A percentile compares a stretch with the other conserved stretches of the same genome.
phyloP scores from a whole-genome alignment of 139 green algal genomes.

The Chloropicon primus region DNA sequence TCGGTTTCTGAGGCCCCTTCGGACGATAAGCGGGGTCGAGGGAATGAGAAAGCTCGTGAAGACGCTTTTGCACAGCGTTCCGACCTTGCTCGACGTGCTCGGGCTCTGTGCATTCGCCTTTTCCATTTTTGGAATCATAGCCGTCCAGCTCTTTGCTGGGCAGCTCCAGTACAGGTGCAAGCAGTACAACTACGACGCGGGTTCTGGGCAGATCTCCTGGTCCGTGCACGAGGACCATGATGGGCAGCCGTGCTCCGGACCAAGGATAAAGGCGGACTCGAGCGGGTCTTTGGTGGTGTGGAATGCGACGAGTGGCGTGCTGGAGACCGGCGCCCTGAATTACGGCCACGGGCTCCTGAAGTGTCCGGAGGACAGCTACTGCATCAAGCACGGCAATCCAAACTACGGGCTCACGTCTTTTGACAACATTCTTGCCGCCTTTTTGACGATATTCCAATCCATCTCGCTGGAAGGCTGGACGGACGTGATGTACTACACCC shows the following conservation, averaged over 20 bases:
- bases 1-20: slow-evolving; percentile 51
- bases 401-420: slow-evolving; percentile 43
- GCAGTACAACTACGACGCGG: slow-evolving; percentile 29
- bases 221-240: slow-evolving; percentile 5
- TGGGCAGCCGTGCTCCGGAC: not conserved
- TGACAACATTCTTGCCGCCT: slow-evolving; percentile 56
- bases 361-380: slow-evolving; percentile 34
- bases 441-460: slow-evolving; percentile 60
- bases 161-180: slow-evolving; percentile 48
- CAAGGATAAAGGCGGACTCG: slow-evolving; percentile 8
- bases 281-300: not conserved
- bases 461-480: slow-evolving; percentile 72
- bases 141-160: slow-evolving; percentile 49
- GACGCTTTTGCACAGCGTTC: slow-evolving; percentile 46
- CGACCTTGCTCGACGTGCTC: slow-evolving; percentile 59
- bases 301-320: not conserved
- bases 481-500: slow-evolving; percentile 41
- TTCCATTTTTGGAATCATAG: slow-evolving; percentile 57
- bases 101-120: slow-evolving; percentile 54
- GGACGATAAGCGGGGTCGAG: slow-evolving; percentile 41
- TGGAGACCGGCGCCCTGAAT: not conserved
- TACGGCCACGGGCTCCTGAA: not conserved
- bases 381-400: slow-evolving; percentile 27
- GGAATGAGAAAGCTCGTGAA: slow-evolving; percentile 66
- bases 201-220: not conserved